These are phyloP conservation scores for Sicyos edulis DNA, from an alignment of 306 rosid species.

Conservation along the genomic window DNA sequence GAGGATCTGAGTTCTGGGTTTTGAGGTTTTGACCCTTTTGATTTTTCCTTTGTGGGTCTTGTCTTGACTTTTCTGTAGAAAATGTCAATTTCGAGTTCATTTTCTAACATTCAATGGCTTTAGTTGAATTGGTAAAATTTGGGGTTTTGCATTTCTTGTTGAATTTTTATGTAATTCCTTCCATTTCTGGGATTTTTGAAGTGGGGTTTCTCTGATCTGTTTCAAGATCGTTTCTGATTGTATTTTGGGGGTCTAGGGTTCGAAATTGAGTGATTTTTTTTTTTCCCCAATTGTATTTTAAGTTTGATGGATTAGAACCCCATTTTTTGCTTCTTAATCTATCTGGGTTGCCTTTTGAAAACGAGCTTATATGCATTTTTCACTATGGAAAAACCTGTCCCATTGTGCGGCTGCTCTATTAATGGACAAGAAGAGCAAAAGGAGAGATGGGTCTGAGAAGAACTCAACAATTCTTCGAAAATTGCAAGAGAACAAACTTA, in stretches of 20 bases:
- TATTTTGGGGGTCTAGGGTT: constrained; percentile 25
- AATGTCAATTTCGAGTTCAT: constrained; percentile 16
- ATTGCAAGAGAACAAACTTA: constrained; percentile 77
- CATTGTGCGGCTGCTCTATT: constrained; percentile 67
- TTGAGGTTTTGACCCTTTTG: constrained; percentile 19
- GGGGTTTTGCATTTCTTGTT: constrained; percentile 6
- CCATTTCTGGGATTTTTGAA: constrained; percentile 16
- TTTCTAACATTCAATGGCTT: constrained; percentile 3
- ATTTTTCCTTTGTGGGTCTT: background rate
- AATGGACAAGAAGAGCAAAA: constrained; percentile 67
- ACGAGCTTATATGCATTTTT: constrained; percentile 53
- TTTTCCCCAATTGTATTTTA: background rate
- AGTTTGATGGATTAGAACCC: constrained; percentile 30
- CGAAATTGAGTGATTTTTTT: constrained; percentile 14
- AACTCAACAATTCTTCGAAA: constrained; percentile 68
- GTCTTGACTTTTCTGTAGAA: constrained; percentile 16
- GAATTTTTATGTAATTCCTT: background rate
- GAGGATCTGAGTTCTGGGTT: constrained; percentile 22
- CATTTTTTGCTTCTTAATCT: constrained; percentile 2
- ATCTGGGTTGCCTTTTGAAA: constrained; percentile 18
- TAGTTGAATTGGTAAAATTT: constrained; percentile 1
- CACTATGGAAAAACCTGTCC: constrained; percentile 65
- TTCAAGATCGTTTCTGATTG: constrained; percentile 25
- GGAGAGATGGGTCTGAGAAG: constrained; percentile 46
- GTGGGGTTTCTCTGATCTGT: constrained; percentile 22